phyloP scores from a whole-genome alignment of 768 basidiomycete species.

The Mycena albidolilacea region DNA sequence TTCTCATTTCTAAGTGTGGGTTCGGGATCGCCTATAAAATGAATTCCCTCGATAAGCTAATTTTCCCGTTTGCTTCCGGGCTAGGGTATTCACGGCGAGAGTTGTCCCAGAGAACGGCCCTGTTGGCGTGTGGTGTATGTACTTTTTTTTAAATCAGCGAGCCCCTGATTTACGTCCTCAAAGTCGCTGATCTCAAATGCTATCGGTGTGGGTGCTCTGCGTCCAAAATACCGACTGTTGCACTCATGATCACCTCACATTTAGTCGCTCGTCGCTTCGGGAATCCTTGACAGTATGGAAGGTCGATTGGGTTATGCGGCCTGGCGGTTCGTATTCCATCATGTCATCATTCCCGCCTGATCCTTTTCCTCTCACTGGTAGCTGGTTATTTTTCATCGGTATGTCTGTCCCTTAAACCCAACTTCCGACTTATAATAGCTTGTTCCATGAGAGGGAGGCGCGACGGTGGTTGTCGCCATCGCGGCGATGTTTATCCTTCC shows the following conservation, averaged over 20 bases:
- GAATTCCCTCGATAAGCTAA: too few relatives aligned
- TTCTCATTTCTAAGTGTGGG: slow-evolving; percentile 70
- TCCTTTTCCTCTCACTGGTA: slow-evolving; percentile 38
- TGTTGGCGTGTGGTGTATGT: slow-evolving; percentile 74
- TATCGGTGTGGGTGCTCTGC: slow-evolving; percentile 64
- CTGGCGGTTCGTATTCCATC: slow-evolving; percentile 70
- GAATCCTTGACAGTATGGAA: slow-evolving; percentile 81
- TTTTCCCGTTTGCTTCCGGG: too few relatives aligned
- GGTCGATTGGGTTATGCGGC: slow-evolving; percentile 76
- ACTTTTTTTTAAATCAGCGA: not conserved
- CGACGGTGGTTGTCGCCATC: slow-evolving; percentile 67
- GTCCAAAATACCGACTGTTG: not conserved
- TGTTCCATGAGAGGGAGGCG: slow-evolving; percentile 58
- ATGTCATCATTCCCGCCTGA: not conserved
- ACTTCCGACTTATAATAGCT: slow-evolving; percentile 8
- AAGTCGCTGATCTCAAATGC: slow-evolving; percentile 80
- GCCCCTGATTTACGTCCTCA: not conserved
- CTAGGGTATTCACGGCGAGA: slow-evolving; percentile 76
- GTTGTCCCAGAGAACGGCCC: slow-evolving; percentile 76
- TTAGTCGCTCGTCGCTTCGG: slow-evolving; percentile 77
- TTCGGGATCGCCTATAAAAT: too few relatives aligned
- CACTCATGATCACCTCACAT: not conserved
- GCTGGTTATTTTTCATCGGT: slow-evolving; percentile 81
- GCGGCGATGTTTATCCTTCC: slow-evolving; percentile 77
- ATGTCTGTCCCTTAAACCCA: not conserved